Base-by-base conservation (phyloP, 2,329 filamentous ascomycete species). In the Curvularia spicifera region DNA sequence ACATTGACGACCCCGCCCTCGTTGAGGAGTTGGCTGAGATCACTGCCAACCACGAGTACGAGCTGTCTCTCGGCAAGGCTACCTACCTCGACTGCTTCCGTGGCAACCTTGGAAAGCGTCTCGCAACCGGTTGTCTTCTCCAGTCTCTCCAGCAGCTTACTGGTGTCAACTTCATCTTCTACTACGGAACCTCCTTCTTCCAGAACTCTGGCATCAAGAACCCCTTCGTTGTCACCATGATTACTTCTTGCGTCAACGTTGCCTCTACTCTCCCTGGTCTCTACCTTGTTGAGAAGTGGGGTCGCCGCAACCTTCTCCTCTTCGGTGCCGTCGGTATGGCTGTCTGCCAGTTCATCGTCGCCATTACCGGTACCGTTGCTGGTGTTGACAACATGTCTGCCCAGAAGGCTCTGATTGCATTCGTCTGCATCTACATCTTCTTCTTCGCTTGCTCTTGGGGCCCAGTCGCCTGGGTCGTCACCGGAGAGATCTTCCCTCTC, bases 371-470 rank as follows among this genome's bases (percentile, higher is more conserved):
- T 54, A 78, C 75, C n/a, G 75, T 75, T 12, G 73, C 73, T 20
- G 72, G 71, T 6, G 67, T 67, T 40, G 64, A 68, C 13, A 78
- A 79, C 63, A 37, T 68, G n/a, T 42, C 76, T n/a, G 78, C 77
- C 1, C 77, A 79, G 53, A 66, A 71, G 22, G 69, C 78, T 18
- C 57, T 78, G 57, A 76, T 80, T 29, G 74, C 78, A 13, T 80
- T 80, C 50, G 76, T 80, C 53, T 90, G 88, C 71, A 80, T 91
- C 73, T 91, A 90, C 78, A 90, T 93, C 56, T 91, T 91, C 79
- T 92, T 91, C 82, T 93, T 93, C 73, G 90, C 90, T 13, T 85
- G 87, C 6, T 90, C 89, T 0, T 93, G 90, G 89, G 90, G 90
- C 5, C 90, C 90, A 0, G 89, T 91, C 33, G 85, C 84, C 2